phyloP scores from a whole-genome alignment of 345 rosid genomes.

The Euphorbia peplus region DNA sequence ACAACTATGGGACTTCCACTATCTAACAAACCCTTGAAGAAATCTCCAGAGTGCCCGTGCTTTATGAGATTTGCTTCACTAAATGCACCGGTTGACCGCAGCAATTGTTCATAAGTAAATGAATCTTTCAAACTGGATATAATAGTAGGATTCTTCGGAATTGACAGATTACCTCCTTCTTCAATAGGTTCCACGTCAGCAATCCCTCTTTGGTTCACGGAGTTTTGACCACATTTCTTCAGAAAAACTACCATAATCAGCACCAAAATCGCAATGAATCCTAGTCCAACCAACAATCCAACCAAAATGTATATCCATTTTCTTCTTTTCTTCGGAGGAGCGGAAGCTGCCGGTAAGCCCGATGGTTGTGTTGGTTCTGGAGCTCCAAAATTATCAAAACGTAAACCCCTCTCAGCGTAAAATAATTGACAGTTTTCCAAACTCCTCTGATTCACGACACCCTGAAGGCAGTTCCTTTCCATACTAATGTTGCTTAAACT shows the following conservation, averaged over 20 bases:
- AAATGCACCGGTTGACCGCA: constrained; percentile 13
- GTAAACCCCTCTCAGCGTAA: constrained; percentile 20
- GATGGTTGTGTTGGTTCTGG: constrained; percentile 9
- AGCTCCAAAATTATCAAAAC: constrained; percentile 12
- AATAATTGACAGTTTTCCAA: constrained; percentile 21
- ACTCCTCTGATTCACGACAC: constrained; percentile 16
- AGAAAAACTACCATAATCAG: constrained; percentile 34
- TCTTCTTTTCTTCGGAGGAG: constrained; percentile 9
- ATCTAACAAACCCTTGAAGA: constrained; percentile 21
- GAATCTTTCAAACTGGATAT: constrained; percentile 14
- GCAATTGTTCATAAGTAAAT: constrained; percentile 26
- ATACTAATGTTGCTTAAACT: constrained; percentile 9
- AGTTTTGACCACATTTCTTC: constrained; percentile 28
- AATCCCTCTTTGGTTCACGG: constrained; percentile 38
- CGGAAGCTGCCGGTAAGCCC: background rate
- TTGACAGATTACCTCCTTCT: constrained; percentile 34
- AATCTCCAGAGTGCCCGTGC: constrained; percentile 35
- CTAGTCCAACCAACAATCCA: constrained; percentile 25
- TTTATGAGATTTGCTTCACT: constrained; percentile 25
- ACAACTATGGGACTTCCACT: constrained; percentile 21
- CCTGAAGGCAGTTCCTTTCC: constrained; percentile 23
- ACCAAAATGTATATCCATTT: constrained; percentile 28
- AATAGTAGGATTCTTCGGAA: constrained; percentile 17
- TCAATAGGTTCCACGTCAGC: constrained; percentile 58
- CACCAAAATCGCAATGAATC: constrained; percentile 33